These are phyloP conservation scores for Chrysosporium queenslandicum DNA, from an alignment of 2,329 filamentous ascomycete genomes.

Conservation along the genomic window DNA sequence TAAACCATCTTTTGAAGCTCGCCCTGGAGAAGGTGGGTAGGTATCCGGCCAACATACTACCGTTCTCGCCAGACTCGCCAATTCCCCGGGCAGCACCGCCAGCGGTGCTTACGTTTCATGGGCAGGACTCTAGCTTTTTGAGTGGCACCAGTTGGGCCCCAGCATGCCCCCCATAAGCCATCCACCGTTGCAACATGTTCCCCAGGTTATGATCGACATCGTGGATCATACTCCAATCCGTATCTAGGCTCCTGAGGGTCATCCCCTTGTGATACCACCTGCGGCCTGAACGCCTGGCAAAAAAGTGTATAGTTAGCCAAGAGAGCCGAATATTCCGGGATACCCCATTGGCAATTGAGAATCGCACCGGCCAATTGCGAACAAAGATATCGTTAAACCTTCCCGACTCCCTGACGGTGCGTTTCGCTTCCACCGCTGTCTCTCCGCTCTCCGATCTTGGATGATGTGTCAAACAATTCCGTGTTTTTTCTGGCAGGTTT, in stretches of 20 bases:
- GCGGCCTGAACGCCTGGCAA: not conserved
- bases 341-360: not conserved
- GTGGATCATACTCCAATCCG: not conserved
- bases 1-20: conserved; percentile 13
- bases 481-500: too few species aligned
- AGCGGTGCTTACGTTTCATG: not conserved
- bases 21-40: conserved; percentile 12
- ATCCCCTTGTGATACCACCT: not conserved
- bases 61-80: conserved; percentile 2
- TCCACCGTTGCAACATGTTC: not conserved
- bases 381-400: not conserved
- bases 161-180: not conserved
- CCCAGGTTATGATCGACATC: not conserved
- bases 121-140: not conserved
- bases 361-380: not conserved
- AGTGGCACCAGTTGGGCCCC: conserved; percentile 10
- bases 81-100: not conserved
- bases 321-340: not conserved
- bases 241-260: not conserved
- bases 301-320: not conserved
- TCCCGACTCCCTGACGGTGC: too few species aligned
- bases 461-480: too few species aligned
- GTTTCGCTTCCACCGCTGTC: too few species aligned
- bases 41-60: not conserved
- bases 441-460: too few species aligned